Conservation (phyloP, 1,284 basidiomycete species). For the Ganoderma leucocontextum region DNA sequence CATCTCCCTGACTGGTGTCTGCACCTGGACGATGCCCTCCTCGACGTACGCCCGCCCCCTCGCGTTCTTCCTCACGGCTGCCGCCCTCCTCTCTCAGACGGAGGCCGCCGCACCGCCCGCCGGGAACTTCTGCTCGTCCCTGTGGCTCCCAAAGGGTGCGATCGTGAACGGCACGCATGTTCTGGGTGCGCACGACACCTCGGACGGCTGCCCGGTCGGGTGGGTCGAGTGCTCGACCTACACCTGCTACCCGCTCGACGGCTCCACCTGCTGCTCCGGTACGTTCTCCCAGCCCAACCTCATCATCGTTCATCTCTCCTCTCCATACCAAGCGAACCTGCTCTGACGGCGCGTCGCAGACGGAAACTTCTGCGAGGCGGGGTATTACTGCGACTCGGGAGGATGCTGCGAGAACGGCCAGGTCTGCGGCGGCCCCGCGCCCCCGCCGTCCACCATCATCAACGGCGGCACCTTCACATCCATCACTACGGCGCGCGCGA, state of each 20-base stretch:
- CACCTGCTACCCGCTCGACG: constrained; percentile 33
- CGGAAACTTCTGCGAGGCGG: constrained; percentile 26
- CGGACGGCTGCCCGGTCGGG: constrained; percentile 26
- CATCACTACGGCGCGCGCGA: not conserved
- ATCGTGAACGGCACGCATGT: not conserved
- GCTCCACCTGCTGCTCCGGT: constrained; percentile 31
- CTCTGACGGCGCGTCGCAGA: constrained; percentile 14
- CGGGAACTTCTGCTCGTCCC: not conserved
- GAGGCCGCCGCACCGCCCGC: not conserved
- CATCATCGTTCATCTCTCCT: not conserved
- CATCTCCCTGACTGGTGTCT: not conserved
- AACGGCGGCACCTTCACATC: constrained; percentile 10
- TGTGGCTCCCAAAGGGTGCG: not conserved
- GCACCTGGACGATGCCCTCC: not conserved
- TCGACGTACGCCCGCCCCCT: not conserved
- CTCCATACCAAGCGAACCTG: not conserved
- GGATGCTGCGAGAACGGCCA: constrained; percentile 29
- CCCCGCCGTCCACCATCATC: constrained; percentile 25
- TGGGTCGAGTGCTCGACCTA: constrained; percentile 25
- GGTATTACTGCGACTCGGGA: constrained; percentile 23
- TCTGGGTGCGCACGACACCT: constrained; percentile 1
- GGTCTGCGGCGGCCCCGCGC: constrained; percentile 26
- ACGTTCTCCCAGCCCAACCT: not conserved
- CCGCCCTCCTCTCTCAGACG: constrained; percentile 9
- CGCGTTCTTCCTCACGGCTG: not conserved